Base-by-base conservation (phyloP, 768 basidiomycete genomes). In the Rhizopogon roseolus region DNA sequence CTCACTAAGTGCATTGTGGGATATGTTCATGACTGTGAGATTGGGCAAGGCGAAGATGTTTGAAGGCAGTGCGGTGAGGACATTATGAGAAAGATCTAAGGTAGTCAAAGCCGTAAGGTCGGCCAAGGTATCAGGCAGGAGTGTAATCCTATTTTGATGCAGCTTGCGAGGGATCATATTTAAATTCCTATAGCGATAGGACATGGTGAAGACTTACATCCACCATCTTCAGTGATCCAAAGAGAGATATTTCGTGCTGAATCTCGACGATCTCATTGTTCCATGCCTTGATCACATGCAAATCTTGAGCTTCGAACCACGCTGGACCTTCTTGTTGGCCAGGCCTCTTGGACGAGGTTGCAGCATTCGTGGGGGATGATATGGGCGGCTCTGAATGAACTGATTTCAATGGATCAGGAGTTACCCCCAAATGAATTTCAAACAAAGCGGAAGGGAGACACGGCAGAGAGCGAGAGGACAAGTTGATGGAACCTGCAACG, bases 241-340 rank as follows among this genome's bases (percentile, higher is more conserved):
- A 93, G 42, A 92, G 75, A 0, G 87, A 86, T 13, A 93, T 85
- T 65, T 93, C 91, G 22, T 82, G 84, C 59, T 92, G 90, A 28
- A 93, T 76, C 62, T 89, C 87, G 16, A 78, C 58, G 40, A 93
- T 91, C 17, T 86, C 84, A 61, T 93, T 93, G 61, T 84, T 86
- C 81, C 86, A 86, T 14, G 83, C 84, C 64, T 90, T 92, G 41
- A 93, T 70, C 5, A 87, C 72, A 37, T 81, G 79, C 19, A 93
- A 70, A 67, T 93, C 90, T 63, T 88, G 85, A 1, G 86, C 86
- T 64, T 92, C 90, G 60, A 84, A 93, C 88, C 90, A 90, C 1
- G 86, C 76, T 11, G 86, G 82, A 19, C 62, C 60, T 45, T 75
- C 71, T 32, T 70, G 72, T 50, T 76, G 73, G 32, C 71, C 73